phyloP scores from a whole-genome alignment of 129 eudicot species.

The Sambucus nigra region DNA sequence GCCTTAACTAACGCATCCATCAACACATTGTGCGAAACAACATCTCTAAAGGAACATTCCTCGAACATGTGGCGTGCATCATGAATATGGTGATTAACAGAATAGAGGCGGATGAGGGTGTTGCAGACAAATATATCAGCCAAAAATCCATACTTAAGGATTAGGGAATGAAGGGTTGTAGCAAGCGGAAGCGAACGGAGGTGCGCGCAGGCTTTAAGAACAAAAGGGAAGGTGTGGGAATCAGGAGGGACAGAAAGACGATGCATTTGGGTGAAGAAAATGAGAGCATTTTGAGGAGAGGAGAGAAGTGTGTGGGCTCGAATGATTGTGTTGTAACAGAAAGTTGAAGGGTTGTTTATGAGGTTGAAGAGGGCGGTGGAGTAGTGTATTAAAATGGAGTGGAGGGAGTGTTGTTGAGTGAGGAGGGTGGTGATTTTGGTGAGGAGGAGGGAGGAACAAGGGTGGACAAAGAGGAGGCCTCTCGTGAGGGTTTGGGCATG shows the following conservation, averaged over 20 bases:
- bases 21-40: constrained; percentile 50
- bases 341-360: constrained; percentile 35
- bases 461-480: constrained; percentile 48
- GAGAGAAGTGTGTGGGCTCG: constrained; percentile 42
- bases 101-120: constrained; percentile 33
- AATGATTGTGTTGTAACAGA: constrained; percentile 43
- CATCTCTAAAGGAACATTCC: constrained; percentile 39
- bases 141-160: constrained; percentile 37
- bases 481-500: constrained; percentile 55
- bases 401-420: constrained; percentile 5
- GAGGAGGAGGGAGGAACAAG: constrained; percentile 30
- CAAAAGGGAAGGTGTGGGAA: constrained; percentile 58
- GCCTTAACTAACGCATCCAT: constrained; percentile 59
- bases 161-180: constrained; percentile 30
- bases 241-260: constrained; percentile 30
- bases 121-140: constrained; percentile 50
- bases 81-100: constrained; percentile 15
- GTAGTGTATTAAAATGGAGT: constrained; percentile 16
- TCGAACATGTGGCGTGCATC: constrained; percentile 46
- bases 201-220: constrained; percentile 39
- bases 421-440: constrained; percentile 6
- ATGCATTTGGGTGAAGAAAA: constrained; percentile 40
- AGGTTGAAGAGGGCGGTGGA: constrained; percentile 42
- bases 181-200: constrained; percentile 14
- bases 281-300: constrained; percentile 34